Evolutionary conservation across 805 yeast genomes (phyloP), one percentile per base, ranked within the genome.

Genomic region (Lipomyces sp.): DNA sequence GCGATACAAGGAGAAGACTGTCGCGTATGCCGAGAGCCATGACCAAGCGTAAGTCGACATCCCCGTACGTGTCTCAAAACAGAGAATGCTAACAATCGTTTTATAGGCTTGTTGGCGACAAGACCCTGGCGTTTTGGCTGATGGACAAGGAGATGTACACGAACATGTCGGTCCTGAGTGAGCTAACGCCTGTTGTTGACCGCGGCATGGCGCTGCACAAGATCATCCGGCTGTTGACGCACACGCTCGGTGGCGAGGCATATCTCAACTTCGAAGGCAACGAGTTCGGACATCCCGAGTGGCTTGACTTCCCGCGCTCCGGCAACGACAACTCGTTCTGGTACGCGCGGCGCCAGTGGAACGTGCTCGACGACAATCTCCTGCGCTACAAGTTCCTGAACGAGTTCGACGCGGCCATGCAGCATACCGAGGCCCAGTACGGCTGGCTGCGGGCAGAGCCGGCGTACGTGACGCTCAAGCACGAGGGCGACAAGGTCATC

Each of bases 81-180:
- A 7, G 7, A 11, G 22, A 11, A 37, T 14, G 32, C 11, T 22
- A 22, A 39, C 33, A 18, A 44, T 19, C 4, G 31, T 16, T 28
- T 13, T 13, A 26, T 26, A 45, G 48, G 5, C 75, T 91, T 48
- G 98, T 91, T 21, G 98, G 98, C 46, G 98, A 91, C 67, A 91
- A 91, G 68, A 87, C 96, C 2, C 71, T 91, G 52, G 98, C 98
- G 0, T 91, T 91, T 65, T 93, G 98, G 98, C 76, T 91, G 50
- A 91, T 91, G 98, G 98, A 91, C 70, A 89, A 91, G 57, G 95
- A 90, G 60, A 59, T 91, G 98, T 91, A 91, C 69, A 91, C 97
- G 32, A 82, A 89, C 70, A 91, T 91, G 98, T 83, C 95, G 14
- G 75, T 75, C 1, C 64, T 90, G 39, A 72, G 87, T 1, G 86